Base-by-base conservation (phyloP, 768 basidiomycete species). In the Lepiota brunneoincarnata region DNA sequence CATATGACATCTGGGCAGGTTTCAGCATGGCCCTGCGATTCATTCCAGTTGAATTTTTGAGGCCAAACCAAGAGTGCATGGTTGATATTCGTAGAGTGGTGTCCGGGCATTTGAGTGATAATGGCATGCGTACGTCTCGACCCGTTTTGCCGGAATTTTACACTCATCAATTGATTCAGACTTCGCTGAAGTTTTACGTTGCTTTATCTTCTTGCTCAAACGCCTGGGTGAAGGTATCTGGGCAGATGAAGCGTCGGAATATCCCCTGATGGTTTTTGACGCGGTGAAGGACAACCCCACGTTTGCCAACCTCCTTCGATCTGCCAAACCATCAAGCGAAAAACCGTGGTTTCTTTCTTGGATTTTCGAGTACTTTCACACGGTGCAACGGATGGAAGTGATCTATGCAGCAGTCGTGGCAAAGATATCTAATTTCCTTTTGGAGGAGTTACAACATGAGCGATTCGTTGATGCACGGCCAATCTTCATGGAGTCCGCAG, bases 401-500 rank as follows among this genome's bases (percentile, higher is more conserved):
- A 69, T 73, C 24, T 87, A 80, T 65, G 74, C 72, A n/a, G 84
- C 87, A 49, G 75, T 88, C n/a, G 71, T 95, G 28, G 86, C 87
- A 6, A 86, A 83, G 64, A 76, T 88, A 35, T 71, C 83, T 12
- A 82, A 84, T 57, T 87, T 91, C 56, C 75, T 93, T 48, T 89
- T 86, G 65, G 90, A 89, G 63, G 86, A 91, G 58, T 68, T 90
- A 17, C 93, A 94, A 63, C 90, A 93, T 59, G 81, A 85, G 53
- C 79, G 89, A 3, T 88, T 90, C 63, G 68, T 74, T 45, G 71
- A 75, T 21, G 70, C 80, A 18, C 79, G 87, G 14, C 83, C 89
- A 1, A 69, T 71, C 20, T 79, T 84, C 15, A 81, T 93, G 70
- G 64, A 74, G 23, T 72, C 79, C 26, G 86, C 86, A 2, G 69